phyloP scores from a whole-genome alignment of 345 rosid species.

The Reutealis trisperma region DNA sequence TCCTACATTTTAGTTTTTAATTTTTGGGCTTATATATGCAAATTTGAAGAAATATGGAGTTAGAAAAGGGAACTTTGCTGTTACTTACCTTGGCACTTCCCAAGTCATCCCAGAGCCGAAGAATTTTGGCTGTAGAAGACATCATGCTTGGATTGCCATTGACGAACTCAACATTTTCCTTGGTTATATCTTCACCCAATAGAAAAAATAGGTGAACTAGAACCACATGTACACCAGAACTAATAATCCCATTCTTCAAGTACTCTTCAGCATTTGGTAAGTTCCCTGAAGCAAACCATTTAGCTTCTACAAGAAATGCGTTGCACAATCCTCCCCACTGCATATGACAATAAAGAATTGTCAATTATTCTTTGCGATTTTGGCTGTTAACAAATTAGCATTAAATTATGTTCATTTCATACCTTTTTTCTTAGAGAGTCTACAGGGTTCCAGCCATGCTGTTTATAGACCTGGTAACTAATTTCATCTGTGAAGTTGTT shows the following conservation, averaged over 20 bases:
- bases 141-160: conserved; percentile 33
- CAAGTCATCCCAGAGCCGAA: conserved; percentile 53
- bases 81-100: conserved; percentile 55
- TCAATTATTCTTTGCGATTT: too few species aligned
- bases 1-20: conserved; percentile 31
- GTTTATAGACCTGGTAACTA: conserved; percentile 28
- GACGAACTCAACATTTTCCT: conserved; percentile 35
- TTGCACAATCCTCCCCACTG: conserved; percentile 59
- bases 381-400: too few species aligned
- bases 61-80: too few species aligned
- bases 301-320: conserved; percentile 63
- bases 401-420: too few species aligned
- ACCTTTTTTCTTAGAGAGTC: conserved; percentile 47
- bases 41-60: too few species aligned
- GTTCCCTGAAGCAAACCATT: conserved; percentile 48
- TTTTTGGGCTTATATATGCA: too few species aligned
- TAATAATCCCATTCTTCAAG: conserved; percentile 52
- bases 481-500: conserved; percentile 40
- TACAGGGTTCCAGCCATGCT: conserved; percentile 43
- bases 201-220: conserved; percentile 54
- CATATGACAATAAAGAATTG: background rate
- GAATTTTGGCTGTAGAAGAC: conserved; percentile 44
- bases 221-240: conserved; percentile 54
- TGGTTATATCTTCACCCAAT: conserved; percentile 38
- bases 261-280: conserved; percentile 47